These are phyloP conservation scores for Lachancea waltii DNA, from an alignment of 805 yeast species.

Conservation along the genomic window DNA sequence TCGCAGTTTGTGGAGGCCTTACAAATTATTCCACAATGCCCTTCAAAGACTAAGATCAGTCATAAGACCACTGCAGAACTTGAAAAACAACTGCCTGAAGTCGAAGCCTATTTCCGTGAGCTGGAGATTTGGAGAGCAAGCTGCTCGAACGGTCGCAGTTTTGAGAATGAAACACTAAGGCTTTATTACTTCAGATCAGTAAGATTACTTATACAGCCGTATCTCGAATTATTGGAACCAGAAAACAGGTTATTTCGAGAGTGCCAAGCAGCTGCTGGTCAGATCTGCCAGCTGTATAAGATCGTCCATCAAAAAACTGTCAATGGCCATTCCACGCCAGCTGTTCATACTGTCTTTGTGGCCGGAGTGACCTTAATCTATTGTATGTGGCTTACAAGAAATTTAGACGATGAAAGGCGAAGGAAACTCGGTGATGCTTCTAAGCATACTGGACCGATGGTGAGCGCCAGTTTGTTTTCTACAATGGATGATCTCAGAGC, in stretches of 20 bases:
- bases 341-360: slow-evolving; percentile 60
- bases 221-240: slow-evolving; percentile 53
- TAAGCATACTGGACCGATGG: slow-evolving; percentile 54
- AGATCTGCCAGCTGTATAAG: slow-evolving; percentile 57
- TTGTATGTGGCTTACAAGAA: slow-evolving; percentile 61
- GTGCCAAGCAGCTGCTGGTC: slow-evolving; percentile 69
- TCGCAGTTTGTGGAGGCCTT: slow-evolving; percentile 51
- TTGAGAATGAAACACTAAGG: slow-evolving; percentile 54
- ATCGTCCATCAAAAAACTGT: slow-evolving; percentile 58
- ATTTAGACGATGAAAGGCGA: slow-evolving; percentile 51
- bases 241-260: slow-evolving; percentile 54
- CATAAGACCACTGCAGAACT: slow-evolving; percentile 14
- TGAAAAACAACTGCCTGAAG: slow-evolving; percentile 42
- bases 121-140: slow-evolving; percentile 52
- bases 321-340: slow-evolving; percentile 57
- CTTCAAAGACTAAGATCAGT: slow-evolving; percentile 6
- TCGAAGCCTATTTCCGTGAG: slow-evolving; percentile 46
- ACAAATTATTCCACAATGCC: slow-evolving; percentile 33
- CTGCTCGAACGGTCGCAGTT: slow-evolving; percentile 40
- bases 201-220: slow-evolving; percentile 56
- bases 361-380: slow-evolving; percentile 64
- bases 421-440: slow-evolving; percentile 49
- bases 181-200: slow-evolving; percentile 56
- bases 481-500: slow-evolving; percentile 60
- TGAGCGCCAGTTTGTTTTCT: slow-evolving; percentile 46